Percentiles rank a stretch among this genome's conserved stretches.
Conservation (phyloP, 345 rosid species). For the Durio zibethinus region DNA sequence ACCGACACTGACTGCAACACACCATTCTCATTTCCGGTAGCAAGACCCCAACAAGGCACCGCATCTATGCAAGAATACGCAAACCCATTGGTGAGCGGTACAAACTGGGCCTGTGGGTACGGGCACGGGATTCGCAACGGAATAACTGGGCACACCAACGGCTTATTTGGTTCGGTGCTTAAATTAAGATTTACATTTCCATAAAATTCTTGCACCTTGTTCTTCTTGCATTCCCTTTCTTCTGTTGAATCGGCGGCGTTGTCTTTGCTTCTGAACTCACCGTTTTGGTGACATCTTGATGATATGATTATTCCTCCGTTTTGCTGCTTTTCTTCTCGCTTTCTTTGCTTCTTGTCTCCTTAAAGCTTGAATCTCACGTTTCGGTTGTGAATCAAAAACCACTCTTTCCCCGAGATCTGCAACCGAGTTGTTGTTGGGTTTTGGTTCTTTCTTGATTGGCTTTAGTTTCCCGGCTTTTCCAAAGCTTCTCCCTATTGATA, state of each 20-base stretch:
- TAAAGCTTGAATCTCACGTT: constrained; percentile 35
- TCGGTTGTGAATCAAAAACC: constrained; percentile 19
- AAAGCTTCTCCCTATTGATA: constrained; percentile 54
- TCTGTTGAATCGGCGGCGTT: neutral
- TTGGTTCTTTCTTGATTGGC: constrained; percentile 11
- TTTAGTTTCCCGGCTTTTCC: constrained; percentile 26
- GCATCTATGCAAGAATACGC: constrained; percentile 18
- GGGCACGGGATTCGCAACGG: constrained; percentile 22
- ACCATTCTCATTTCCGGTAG: constrained; percentile 10
- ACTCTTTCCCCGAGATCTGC: neutral
- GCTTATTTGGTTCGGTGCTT: neutral
- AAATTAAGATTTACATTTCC: constrained; percentile 20
- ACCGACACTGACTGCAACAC: constrained; percentile 19
- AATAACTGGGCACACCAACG: constrained; percentile 11
- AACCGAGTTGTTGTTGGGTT: neutral
- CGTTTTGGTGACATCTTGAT: neutral
- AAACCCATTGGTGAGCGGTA: constrained; percentile 21
- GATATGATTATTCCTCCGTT: constrained; percentile 5
- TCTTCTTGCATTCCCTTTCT: constrained; percentile 26
- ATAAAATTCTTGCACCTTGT: constrained; percentile 10
- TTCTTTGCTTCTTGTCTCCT: constrained; percentile 41
- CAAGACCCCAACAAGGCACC: constrained; percentile 24
- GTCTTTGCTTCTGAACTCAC: neutral
- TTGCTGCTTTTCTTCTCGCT: constrained; percentile 41
- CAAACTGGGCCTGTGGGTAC: constrained; percentile 17